Conservation (phyloP, 1,284 basidiomycete species). For the Tremellales sp. region DNA sequence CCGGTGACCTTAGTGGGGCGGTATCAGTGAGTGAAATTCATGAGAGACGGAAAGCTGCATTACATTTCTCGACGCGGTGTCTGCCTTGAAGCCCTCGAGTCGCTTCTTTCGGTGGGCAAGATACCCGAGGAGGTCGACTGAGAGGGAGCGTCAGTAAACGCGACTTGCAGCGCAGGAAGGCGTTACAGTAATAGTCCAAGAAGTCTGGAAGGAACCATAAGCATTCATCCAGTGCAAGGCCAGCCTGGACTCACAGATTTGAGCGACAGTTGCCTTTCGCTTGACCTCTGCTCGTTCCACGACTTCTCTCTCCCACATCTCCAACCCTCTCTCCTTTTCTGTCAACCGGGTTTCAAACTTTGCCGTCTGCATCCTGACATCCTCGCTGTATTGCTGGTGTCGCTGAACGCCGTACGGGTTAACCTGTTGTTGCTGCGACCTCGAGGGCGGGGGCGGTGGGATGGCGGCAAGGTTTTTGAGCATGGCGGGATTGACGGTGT, state of each 20-base stretch:
- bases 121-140: conserved; percentile 79
- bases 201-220: conserved; percentile 63
- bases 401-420: conserved; percentile 21
- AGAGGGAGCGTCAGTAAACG: conserved; percentile 7
- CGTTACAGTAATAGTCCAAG: conserved; percentile 81
- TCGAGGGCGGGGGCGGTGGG: conserved; percentile 11
- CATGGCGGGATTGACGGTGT: conserved; percentile 37
- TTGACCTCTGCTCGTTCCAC: conserved; percentile 78
- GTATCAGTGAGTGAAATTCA: background rate
- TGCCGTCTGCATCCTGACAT: conserved; percentile 43
- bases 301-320: conserved; percentile 79
- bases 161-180: background rate
- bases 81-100: conserved; percentile 72
- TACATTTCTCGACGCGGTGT: conserved; percentile 67
- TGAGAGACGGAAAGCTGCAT: conserved; percentile 6
- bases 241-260: conserved; percentile 79
- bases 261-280: conserved; percentile 90
- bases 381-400: conserved; percentile 22
- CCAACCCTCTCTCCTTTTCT: conserved; percentile 48
- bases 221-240: background rate
- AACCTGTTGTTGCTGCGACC: conserved; percentile 8
- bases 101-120: conserved; percentile 77
- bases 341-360: conserved; percentile 22
- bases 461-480: conserved; percentile 56
- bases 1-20: conserved; percentile 46